Base-by-base conservation (phyloP, 2,329 filamentous ascomycete genomes). In the Bipolaris cookei region DNA sequence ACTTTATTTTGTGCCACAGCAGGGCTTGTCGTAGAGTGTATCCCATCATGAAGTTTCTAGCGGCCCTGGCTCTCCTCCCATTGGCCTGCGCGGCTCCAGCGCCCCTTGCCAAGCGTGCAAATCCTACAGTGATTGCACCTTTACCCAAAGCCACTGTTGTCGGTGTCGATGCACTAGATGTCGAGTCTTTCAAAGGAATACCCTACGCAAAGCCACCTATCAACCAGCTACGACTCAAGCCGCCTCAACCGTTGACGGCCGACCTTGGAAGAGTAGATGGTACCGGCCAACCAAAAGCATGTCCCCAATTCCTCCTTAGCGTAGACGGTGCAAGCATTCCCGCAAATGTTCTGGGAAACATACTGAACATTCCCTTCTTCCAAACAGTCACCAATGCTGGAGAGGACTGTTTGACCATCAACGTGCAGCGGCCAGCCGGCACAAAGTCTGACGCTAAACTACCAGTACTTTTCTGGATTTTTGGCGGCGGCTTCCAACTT, bases 161-260 rank as follows among this genome's bases (percentile, higher is more conserved):
- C 39, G 86, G 86, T 35, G 73, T 70, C 54, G 76, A 64, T 57
- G 69, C 74, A 2, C 66, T 72, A 2, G 75, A 76, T 23, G 81
- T 91, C 18, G 90, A 94, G 55, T 84, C 81, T 23, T 93, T 91
- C 78, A 86, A 84, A 53, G 90, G 88, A 20, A 91, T 95, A 54
- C 90, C 90, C 3, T 95, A 87, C 68, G 90, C 90, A 2, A 80
- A 90, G 59, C 83, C 89, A 1, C 90, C 90, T 0, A 81, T 84
- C 0, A 89, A 88, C 0, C 72, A 80, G 3, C 79, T 91, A 21
- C 86, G 91, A 14, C 82, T 95, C 32, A 88, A 84, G 69, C 88
- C 89, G 6, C 91, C 91, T 0, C 82, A 86, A 68, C 79, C 83
- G 6, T 77, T 90, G 14, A 85, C 81, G 6, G 76, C 79, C 4